A percentile compares a stretch with the other conserved stretches of the same genome.
phyloP scores from a whole-genome alignment of 73 alveolate genomes.

The Paramecium caudatum region DNA sequence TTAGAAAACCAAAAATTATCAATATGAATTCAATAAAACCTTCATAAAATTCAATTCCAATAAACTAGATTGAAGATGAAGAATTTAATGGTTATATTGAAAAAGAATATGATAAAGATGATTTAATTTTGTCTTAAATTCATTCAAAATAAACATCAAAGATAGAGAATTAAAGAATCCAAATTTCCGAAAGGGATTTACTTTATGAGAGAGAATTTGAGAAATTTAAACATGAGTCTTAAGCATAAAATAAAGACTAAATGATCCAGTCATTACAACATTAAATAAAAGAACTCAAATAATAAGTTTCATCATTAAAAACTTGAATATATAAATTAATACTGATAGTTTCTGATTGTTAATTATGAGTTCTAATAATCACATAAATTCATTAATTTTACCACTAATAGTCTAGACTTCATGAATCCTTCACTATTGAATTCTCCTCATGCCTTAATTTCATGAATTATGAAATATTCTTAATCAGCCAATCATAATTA shows the following conservation, averaged over 20 bases:
- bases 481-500: neutral
- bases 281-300: neutral
- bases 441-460: too few species aligned
- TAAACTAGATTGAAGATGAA: neutral
- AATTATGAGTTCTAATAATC: too few species aligned
- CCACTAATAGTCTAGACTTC: too few species aligned
- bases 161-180: neutral
- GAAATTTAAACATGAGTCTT: slow-evolving; percentile 1
- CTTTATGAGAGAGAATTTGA: slow-evolving; percentile 60
- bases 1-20: slow-evolving; percentile 23
- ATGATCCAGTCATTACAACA: slow-evolving; percentile 4
- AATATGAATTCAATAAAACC: neutral
- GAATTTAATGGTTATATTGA: slow-evolving; percentile 10
- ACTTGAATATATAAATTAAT: too few species aligned
- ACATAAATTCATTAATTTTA: too few species aligned
- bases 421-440: too few species aligned
- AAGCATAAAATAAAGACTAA: slow-evolving; percentile 47
- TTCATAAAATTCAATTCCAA: neutral
- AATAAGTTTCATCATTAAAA: neutral
- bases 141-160: neutral
- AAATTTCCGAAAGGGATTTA: neutral
- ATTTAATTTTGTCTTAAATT: neutral
- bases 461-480: neutral
- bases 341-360: too few species aligned
- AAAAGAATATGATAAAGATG: slow-evolving; percentile 45